Evolutionary conservation across 345 rosid species (phyloP), one percentile per base, ranked within the genome.

Genomic region (Lepidium didymum): DNA sequence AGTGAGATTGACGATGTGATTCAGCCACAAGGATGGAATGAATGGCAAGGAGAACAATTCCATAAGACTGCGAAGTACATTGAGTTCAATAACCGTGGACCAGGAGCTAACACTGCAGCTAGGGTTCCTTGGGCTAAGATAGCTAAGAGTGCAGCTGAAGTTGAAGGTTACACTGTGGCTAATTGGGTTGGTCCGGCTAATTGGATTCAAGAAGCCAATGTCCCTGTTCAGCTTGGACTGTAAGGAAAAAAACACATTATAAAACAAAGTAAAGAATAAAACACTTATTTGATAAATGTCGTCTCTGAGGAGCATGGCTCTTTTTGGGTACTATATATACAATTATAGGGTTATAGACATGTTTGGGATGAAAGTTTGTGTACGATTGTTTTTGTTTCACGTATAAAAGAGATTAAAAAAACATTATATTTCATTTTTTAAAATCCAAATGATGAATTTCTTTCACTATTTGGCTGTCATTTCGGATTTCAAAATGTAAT

Each of bases 61-160:
- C 68, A 45, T 67, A 45, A 6, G 56, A 75, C 68, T 58, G 76
- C 40, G 49, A 78, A n/a, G 43, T 84, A 80, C 57, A 81, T 77
- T 5, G 97, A 91, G 72, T 87, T 81, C 45, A 78, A 45, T 1
- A 89, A 91, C 82, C 63, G 73, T 1, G 94, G 97, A 12, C 86
- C 89, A 1, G 92, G 94, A 13, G 81, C 90, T 4, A 38, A 18
- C 15, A 66, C 81, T 23, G 54, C 7, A 38, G 34, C 31, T 27
- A 85, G 96, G 57, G 83, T 78, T 45, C 80, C 67, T 38, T 89
- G 91, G 91, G 65, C 81, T 38, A 78, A 68, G 70, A 46, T 75
- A 6, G 75, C 86, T 38, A 73, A 62, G 35, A 10, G 41, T 34
- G 78, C 69, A 14, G 68, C 56, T 10, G 87, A 83, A 27, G 88